Evolutionary conservation across 2,329 filamentous ascomycete species (phyloP), one percentile per base, ranked within the genome.

Genomic region (Hyphodiscus sp.): DNA sequence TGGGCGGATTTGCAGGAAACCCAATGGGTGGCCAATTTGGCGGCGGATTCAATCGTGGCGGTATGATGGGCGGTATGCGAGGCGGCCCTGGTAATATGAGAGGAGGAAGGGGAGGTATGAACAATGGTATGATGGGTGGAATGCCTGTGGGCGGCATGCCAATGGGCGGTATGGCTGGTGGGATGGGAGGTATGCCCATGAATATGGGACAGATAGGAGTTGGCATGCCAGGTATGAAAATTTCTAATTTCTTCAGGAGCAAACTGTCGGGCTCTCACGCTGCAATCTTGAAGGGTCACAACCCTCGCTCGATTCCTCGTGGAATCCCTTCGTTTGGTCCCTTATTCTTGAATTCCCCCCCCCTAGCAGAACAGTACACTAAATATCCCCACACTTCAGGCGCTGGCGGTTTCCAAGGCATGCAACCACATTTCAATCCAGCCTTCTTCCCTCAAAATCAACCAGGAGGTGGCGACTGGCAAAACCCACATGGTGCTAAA

Each of bases 401-500:
- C 45, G 63, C 61, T 77, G 83, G 80, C 50, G 83, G 80, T 44
- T 90, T 90, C 69, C 82, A 83, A 71, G 81, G 77, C 56, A 83
- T 85, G 73, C 81, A 81, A 65, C 77, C 79, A 51, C 81, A 84
- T 64, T 92, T 91, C 71, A 88, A 86, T 66, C 81, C 85, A 41
- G 81, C 77, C 54, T 91, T 90, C 73, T 92, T 90, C 69, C 73
- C 76, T 62, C 77, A 78, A 58, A 69, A 69, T 29, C 72, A 73
- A 51, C 70, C 68, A 43, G 70, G 69, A 47, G 71, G 71, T 42
- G 74, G 70, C 47, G 84, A 85, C 52, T 83, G 82, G 70, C 88
- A 87, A 76, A 92, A 92, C 65, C 89, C 89, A 6, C 89, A 92
- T 62, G 87, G 87, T 29, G 83, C 85, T 2, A 94, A 94, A 73